These are phyloP conservation scores for Daedaleopsis nitida DNA, from an alignment of 768 basidiomycete genomes.

Conservation along the genomic window DNA sequence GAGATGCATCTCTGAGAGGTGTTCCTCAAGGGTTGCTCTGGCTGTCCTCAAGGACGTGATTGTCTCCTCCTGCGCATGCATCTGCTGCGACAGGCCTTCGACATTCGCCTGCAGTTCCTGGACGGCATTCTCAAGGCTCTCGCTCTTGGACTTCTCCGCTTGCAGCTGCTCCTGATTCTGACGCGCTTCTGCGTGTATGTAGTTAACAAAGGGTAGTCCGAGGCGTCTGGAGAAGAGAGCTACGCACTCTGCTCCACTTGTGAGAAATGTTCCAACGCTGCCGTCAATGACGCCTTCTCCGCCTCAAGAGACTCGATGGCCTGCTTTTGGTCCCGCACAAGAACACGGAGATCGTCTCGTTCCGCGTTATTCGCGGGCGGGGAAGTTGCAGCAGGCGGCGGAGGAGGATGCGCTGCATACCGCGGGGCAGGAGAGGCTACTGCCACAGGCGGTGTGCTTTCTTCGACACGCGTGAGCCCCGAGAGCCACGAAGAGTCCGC, in stretches of 20 bases:
- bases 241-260: constrained; percentile 63
- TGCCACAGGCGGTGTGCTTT: constrained; percentile 22
- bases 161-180: constrained; percentile 21
- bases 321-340: constrained; percentile 61
- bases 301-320: constrained; percentile 74
- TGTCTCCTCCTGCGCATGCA: constrained; percentile 8
- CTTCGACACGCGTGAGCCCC: constrained; percentile 51
- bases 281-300: constrained; percentile 40
- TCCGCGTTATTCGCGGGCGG: constrained; percentile 20
- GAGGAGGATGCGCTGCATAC: constrained; percentile 19
- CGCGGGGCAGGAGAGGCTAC: constrained; percentile 39
- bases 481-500: constrained; percentile 58
- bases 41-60: constrained; percentile 17
- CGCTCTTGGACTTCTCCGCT: constrained; percentile 42
- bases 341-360: constrained; percentile 30
- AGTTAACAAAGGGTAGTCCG: neutral
- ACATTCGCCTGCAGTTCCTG: constrained; percentile 14
- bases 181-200: constrained; percentile 14
- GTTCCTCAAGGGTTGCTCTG: neutral
- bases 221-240: neutral
- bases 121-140: constrained; percentile 37
- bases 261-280: constrained; percentile 57
- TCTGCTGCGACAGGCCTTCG: constrained; percentile 9
- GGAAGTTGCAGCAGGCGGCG: constrained; percentile 10
- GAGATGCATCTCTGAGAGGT: neutral